Percentiles rank a stretch among this genome's conserved stretches.
Conservation (phyloP, 768 basidiomycete genomes). For the Hortiboletus flavorubellus region DNA sequence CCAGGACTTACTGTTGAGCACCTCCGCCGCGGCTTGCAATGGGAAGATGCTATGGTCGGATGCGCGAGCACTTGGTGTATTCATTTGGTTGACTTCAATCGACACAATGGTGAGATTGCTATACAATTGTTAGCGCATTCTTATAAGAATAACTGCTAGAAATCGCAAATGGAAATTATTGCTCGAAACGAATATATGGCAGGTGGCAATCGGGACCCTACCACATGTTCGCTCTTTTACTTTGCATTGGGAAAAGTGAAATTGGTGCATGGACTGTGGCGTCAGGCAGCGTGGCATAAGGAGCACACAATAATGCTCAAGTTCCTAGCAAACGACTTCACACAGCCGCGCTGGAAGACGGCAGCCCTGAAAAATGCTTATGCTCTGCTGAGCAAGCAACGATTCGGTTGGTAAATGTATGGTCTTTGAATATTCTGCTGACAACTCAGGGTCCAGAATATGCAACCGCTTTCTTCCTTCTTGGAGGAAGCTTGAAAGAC, state of each 20-base stretch:
- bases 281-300: slow-evolving; percentile 90
- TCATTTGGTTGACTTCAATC: slow-evolving; percentile 80
- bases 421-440: not conserved
- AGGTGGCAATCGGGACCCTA: slow-evolving; percentile 85
- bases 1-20: slow-evolving; percentile 76
- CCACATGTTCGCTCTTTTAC: slow-evolving; percentile 85
- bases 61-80: slow-evolving; percentile 80
- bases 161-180: slow-evolving; percentile 77
- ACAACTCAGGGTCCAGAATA: slow-evolving; percentile 60
- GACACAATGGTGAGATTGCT: slow-evolving; percentile 67
- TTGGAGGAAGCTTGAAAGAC: slow-evolving; percentile 85
- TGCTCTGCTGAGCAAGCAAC: slow-evolving; percentile 83
- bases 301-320: slow-evolving; percentile 89
- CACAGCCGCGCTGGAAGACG: slow-evolving; percentile 78
- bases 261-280: slow-evolving; percentile 92
- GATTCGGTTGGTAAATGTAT: slow-evolving; percentile 65
- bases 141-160: slow-evolving; percentile 42
- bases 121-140: not conserved
- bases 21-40: slow-evolving; percentile 67
- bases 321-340: slow-evolving; percentile 90
- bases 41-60: slow-evolving; percentile 90
- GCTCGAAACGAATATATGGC: slow-evolving; percentile 93
- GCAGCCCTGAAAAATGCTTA: slow-evolving; percentile 97
- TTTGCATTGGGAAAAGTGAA: slow-evolving; percentile 92
- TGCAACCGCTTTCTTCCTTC: slow-evolving; percentile 96